Conservation (phyloP, 495 filamentous ascomycete genomes). For the Penicillium fimorum region DNA sequence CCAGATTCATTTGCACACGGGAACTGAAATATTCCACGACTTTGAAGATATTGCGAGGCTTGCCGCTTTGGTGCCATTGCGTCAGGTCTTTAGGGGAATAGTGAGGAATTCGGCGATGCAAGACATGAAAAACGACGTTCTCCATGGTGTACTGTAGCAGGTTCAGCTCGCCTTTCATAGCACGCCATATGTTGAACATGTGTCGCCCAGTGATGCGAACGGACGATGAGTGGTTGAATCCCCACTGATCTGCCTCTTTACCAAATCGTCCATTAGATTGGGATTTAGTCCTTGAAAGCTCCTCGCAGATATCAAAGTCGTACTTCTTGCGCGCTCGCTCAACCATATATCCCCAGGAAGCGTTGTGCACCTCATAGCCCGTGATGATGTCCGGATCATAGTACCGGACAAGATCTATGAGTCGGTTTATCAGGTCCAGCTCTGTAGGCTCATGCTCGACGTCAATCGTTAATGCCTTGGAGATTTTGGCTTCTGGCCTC, state of each 20-base stretch:
- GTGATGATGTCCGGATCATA: conserved; percentile 92
- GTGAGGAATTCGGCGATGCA: conserved; percentile 89
- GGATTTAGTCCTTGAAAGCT: conserved; percentile 83
- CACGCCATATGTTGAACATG: conserved; percentile 96
- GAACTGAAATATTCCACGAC: conserved; percentile 75
- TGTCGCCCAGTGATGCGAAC: conserved; percentile 88
- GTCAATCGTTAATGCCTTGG: conserved; percentile 50
- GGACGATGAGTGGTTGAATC: conserved; percentile 84
- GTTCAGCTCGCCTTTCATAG: conserved; percentile 88
- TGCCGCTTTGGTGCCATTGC: conserved; percentile 70
- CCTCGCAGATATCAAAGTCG: conserved; percentile 84
- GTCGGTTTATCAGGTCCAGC: conserved; percentile 74
- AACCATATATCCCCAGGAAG: conserved; percentile 93
- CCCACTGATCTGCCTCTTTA: conserved; percentile 86
- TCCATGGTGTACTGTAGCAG: conserved; percentile 94
- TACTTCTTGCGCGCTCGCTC: conserved; percentile 84
- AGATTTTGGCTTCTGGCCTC: conserved; percentile 51
- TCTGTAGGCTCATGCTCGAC: conserved; percentile 75
- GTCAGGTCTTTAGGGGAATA: conserved; percentile 78
- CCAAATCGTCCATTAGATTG: conserved; percentile 79
- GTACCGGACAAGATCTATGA: conserved; percentile 81
- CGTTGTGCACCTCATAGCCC: conserved; percentile 91
- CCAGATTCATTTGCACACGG: conserved; percentile 77
- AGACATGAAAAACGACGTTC: conserved; percentile 89
- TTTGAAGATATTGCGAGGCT: conserved; percentile 66